Evolutionary conservation across 1,284 basidiomycete genomes (phyloP), one percentile per base, ranked within the genome.

Genomic region (Ustilago shanxiensis): DNA sequence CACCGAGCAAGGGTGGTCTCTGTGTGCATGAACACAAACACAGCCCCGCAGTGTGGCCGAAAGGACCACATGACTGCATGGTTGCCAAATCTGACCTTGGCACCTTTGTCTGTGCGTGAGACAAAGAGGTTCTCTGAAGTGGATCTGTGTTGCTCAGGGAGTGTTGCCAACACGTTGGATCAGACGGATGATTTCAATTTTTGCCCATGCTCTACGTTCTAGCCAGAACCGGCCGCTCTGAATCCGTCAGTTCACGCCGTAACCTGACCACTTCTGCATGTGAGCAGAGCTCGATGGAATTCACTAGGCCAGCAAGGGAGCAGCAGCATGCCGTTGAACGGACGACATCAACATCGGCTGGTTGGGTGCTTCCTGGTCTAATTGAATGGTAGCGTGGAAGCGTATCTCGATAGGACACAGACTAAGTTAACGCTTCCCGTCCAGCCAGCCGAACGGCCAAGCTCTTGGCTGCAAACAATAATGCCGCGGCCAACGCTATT

Each of bases 401-500:
- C 22, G n/a, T 37, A 9, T 37, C 9, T 37, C 35, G 13, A 37
- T 37, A 11, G 31, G 31, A 33, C 31, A 41, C 39, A 20, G 39
- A 14, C 39, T 14, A 41, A 14, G n/a, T n/a, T n/a, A n/a, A n/a
- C 44, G 8, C 11, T n/a, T 45, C 44, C 16, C 44, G 44, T 45
- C 16, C 11, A 8, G 44, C 44, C 44, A 45, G 44, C 44, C 44
- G 16, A 45, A 20, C 44, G 44, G 44, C 44, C 44, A 45, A 45
- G 44, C 44, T 45, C 44, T 45, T n/a, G 22, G 7, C 18, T 45
- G 8, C 9, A 16, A 45, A 45, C 5, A 7, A 22, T 49, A 7
- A 22, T 49, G 47, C 26, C 47, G 47, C 47, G 47, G 47, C 47
- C 24, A 28, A 24, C 26, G 47, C 47, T 49, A 44, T 14, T 14